A percentile compares a stretch with the other conserved stretches of the same genome.
Conservation (phyloP, 768 basidiomycete species). For the Suillus hirtellus region DNA sequence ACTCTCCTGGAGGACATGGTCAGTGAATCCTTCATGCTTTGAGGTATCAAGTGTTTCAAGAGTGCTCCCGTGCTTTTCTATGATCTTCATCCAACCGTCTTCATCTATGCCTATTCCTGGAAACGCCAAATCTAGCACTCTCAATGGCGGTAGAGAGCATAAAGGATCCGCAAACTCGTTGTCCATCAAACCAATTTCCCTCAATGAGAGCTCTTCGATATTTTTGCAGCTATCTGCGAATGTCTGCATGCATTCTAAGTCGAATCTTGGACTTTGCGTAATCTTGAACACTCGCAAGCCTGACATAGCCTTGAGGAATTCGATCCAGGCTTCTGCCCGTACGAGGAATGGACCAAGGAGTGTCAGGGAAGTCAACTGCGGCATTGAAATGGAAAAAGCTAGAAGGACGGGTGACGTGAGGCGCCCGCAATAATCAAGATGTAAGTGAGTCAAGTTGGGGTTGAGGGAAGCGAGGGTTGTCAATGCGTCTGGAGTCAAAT, state of each 20-base stretch:
- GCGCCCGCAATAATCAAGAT: slow-evolving; percentile 85
- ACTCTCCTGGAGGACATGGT: slow-evolving; percentile 60
- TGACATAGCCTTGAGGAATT: slow-evolving; percentile 68
- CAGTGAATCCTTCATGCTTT: slow-evolving; percentile 61
- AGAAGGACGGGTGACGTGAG: slow-evolving; percentile 63
- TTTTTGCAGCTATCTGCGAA: slow-evolving; percentile 53
- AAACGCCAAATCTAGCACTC: slow-evolving; percentile 68
- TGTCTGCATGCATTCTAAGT: slow-evolving; percentile 59
- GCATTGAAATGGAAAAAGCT: slow-evolving; percentile 63
- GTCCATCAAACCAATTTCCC: slow-evolving; percentile 71
- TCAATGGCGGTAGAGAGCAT: slow-evolving; percentile 38
- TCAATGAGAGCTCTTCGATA: slow-evolving; percentile 73
- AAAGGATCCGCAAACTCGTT: slow-evolving; percentile 65
- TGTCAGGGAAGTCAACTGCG: slow-evolving; percentile 66
- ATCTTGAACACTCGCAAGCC: slow-evolving; percentile 73
- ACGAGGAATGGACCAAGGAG: slow-evolving; percentile 91
- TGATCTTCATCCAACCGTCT: slow-evolving; percentile 53
- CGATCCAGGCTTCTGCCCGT: slow-evolving; percentile 67
- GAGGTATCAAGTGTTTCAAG: slow-evolving; percentile 72
- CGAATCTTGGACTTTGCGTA: slow-evolving; percentile 85
- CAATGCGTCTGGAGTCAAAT: slow-evolving; percentile 67
- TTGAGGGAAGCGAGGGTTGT: slow-evolving; percentile 76
- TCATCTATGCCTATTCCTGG: slow-evolving; percentile 57
- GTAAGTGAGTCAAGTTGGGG: slow-evolving; percentile 76
- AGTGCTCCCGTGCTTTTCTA: slow-evolving; percentile 52